Evolutionary conservation across 2,329 filamentous ascomycete species (phyloP).

Genomic region (Akanthomyces muscarius): DNA sequence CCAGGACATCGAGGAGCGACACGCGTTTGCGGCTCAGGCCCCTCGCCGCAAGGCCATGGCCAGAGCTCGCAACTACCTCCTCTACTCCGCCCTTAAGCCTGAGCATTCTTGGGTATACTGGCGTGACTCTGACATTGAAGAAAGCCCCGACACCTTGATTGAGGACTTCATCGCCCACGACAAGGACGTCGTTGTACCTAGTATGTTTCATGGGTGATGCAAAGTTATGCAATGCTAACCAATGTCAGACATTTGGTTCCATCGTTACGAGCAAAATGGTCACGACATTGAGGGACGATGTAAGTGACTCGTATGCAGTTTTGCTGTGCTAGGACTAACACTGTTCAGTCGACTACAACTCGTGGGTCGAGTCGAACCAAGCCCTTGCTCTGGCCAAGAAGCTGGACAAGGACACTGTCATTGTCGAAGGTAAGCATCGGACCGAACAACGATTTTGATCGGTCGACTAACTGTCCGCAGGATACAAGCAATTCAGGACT

Average conservation of each 20-base stretch:
- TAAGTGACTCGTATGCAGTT: conserved; percentile 42
- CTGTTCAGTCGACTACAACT: conserved; percentile 88
- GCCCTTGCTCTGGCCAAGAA: conserved; percentile 68
- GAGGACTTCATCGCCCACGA: conserved; percentile 96
- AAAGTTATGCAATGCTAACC: conserved; percentile 24
- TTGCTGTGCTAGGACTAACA: conserved; percentile 18
- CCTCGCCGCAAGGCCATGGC: conserved; percentile 89
- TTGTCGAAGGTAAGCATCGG: conserved; percentile 72
- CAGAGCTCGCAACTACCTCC: conserved; percentile 84
- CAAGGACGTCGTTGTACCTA: conserved; percentile 88
- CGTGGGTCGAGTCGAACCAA: conserved; percentile 92
- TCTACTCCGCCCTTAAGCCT: conserved; percentile 77
- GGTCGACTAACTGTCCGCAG: conserved; percentile 39
- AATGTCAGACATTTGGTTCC: conserved; percentile 86
- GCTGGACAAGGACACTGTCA: conserved; percentile 73
- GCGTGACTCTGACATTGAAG: conserved; percentile 94
- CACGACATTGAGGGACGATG: conserved; percentile 92
- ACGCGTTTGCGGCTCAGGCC: conserved; percentile 82
- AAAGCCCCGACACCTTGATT: conserved; percentile 80
- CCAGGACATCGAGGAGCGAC: conserved; percentile 77
- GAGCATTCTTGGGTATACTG: conserved; percentile 99
- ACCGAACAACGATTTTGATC: background rate
- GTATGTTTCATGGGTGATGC: conserved; percentile 50
- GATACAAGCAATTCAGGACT: conserved; percentile 91
- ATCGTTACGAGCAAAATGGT: conserved; percentile 72